Conservation (phyloP, 1,139 yeast genomes). For the Geotrichum bryndzae region DNA sequence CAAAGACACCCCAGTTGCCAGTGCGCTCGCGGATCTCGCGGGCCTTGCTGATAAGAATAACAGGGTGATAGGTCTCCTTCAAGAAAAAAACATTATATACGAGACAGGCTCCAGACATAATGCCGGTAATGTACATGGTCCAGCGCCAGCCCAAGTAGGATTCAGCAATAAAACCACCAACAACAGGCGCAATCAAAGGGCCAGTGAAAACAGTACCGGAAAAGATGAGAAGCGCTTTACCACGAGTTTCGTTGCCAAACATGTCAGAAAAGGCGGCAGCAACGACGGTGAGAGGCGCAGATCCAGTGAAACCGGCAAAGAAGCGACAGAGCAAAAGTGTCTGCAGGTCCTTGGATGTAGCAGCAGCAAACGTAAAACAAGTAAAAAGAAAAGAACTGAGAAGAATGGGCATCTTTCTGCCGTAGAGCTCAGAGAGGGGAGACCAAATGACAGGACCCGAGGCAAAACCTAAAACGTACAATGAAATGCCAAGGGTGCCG, state of each 20-base stretch:
- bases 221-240: constrained; percentile 62
- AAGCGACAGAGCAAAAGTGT: constrained; percentile 68
- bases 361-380: constrained; percentile 62
- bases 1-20: constrained; percentile 72
- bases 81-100: constrained; percentile 35
- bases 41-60: constrained; percentile 44
- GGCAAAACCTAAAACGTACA: constrained; percentile 76
- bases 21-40: constrained; percentile 44
- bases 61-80: constrained; percentile 46
- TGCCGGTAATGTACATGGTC: constrained; percentile 51
- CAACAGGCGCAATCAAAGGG: constrained; percentile 67
- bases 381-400: constrained; percentile 51
- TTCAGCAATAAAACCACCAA: constrained; percentile 35
- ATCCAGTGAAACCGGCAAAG: constrained; percentile 70
- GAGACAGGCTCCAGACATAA: constrained; percentile 41
- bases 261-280: constrained; percentile 81
- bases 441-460: constrained; percentile 79
- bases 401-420: constrained; percentile 56
- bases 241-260: constrained; percentile 56
- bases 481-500: constrained; percentile 51
- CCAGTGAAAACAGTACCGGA: constrained; percentile 65
- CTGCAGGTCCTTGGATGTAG: constrained; percentile 67
- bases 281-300: constrained; percentile 75
- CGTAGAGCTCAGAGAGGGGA: constrained; percentile 69
- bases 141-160: constrained; percentile 52